These are phyloP conservation scores for Sporothrix inflata DNA, from an alignment of 2,329 filamentous ascomycete species.

Conservation along the genomic window DNA sequence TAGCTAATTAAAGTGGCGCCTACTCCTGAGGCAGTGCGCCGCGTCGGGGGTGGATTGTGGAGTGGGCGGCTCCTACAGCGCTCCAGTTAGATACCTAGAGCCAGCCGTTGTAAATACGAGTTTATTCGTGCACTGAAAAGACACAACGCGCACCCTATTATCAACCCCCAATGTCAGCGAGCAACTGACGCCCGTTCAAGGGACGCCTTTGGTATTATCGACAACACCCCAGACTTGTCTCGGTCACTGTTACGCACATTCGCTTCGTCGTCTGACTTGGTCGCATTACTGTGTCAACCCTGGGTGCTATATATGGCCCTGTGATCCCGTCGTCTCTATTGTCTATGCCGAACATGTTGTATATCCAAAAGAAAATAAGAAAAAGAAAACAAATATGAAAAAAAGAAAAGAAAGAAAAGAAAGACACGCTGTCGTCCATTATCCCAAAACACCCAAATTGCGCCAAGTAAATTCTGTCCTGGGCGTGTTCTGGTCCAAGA, in stretches of 20 bases:
- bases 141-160: not conserved
- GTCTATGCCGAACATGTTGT: not conserved
- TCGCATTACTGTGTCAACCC: not conserved
- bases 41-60: not conserved
- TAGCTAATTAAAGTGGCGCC: not conserved
- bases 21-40: not conserved
- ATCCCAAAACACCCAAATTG: slow-evolving; percentile 10
- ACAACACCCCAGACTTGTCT: not conserved
- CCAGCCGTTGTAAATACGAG: not conserved
- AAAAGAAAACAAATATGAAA: not conserved
- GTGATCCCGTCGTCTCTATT: slow-evolving; percentile 18
- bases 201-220: not conserved
- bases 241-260: not conserved
- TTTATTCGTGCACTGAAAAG: not conserved
- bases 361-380: not conserved
- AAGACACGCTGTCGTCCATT: not conserved
- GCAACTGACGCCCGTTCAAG: not conserved
- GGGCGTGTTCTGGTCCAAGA: not conserved
- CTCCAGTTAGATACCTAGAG: no score
- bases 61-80: not conserved
- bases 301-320: not conserved
- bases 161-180: not conserved
- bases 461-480: slow-evolving; percentile 3
- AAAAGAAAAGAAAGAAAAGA: not conserved
- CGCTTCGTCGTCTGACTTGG: slow-evolving; percentile 1